These are phyloP conservation scores for Pseudogymnoascus destructans DNA, from an alignment of 2,329 filamentous ascomycete species.

Conservation along the genomic window DNA sequence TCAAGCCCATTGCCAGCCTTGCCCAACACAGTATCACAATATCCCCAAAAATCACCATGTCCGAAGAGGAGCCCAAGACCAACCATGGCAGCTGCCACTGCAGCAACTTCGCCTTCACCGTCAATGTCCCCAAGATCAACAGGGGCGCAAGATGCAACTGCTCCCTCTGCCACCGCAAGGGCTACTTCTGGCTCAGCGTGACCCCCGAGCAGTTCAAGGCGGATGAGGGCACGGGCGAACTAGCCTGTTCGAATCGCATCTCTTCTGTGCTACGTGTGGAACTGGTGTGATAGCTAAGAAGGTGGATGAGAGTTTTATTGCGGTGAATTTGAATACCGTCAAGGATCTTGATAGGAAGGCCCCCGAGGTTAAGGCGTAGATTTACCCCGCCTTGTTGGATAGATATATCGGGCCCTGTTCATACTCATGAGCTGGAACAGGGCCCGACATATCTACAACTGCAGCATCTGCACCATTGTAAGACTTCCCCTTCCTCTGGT, in stretches of 20 bases:
- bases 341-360: neutral
- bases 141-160: neutral
- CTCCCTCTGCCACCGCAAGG: conserved; percentile 4
- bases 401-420: neutral
- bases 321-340: neutral
- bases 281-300: neutral
- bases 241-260: neutral
- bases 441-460: too few relatives aligned
- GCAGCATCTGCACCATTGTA: neutral
- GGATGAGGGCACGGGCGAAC: neutral
- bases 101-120: neutral
- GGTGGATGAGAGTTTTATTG: neutral
- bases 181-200: neutral
- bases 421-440: neutral
- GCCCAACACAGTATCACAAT: neutral
- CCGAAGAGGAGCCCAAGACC: neutral
- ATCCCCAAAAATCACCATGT: neutral
- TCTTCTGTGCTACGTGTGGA: conserved; percentile 5
- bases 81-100: conserved; percentile 5
- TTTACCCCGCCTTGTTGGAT: neutral
- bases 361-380: neutral
- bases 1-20: neutral
- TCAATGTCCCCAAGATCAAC: conserved; percentile 3
- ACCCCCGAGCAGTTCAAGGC: neutral
- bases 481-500: neutral